phyloP scores from a whole-genome alignment of 1,284 basidiomycete species.

The Crucibulum cyathiforme region DNA sequence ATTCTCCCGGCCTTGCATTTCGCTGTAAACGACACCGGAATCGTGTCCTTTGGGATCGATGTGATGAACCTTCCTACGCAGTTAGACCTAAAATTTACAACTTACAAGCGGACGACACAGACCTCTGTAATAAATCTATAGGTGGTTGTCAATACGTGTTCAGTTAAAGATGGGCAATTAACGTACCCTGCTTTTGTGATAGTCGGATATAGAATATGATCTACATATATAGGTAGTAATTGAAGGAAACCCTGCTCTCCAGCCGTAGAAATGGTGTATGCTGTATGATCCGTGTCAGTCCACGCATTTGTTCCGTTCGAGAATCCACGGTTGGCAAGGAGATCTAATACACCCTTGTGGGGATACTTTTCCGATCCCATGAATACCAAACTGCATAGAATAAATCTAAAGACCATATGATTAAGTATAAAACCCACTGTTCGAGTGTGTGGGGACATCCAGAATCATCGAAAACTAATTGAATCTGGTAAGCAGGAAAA shows the following conservation, averaged over 20 bases:
- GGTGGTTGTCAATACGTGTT: neutral
- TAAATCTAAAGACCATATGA: slow-evolving; percentile 10
- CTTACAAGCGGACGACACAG: slow-evolving; percentile 6
- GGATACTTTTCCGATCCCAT: slow-evolving; percentile 95
- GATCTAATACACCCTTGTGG: slow-evolving; percentile 97
- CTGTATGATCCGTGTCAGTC: slow-evolving; percentile 89
- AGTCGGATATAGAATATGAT: slow-evolving; percentile 97
- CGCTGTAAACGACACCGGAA: slow-evolving; percentile 95
- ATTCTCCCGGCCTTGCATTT: slow-evolving; percentile 99
- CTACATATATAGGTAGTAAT: slow-evolving; percentile 93
- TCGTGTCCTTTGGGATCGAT: slow-evolving; percentile 91
- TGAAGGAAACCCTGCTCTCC: slow-evolving; percentile 96
- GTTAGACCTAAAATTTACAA: neutral
- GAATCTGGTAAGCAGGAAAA: neutral
- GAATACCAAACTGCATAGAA: slow-evolving; percentile 75
- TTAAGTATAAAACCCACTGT: slow-evolving; percentile 61
- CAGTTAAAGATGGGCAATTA: neutral
- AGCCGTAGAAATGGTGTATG: slow-evolving; percentile 97
- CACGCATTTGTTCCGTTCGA: slow-evolving; percentile 91
- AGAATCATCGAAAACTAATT: slow-evolving; percentile 88
- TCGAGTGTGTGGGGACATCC: slow-evolving; percentile 95
- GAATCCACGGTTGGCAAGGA: slow-evolving; percentile 96
- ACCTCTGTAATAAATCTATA: slow-evolving; percentile 86
- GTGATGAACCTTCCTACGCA: slow-evolving; percentile 76
- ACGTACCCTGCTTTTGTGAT: slow-evolving; percentile 83